Percentiles rank a stretch among this genome's conserved stretches.
Conservation (phyloP, 345 rosid species). For the Pugionium cornutum region DNA sequence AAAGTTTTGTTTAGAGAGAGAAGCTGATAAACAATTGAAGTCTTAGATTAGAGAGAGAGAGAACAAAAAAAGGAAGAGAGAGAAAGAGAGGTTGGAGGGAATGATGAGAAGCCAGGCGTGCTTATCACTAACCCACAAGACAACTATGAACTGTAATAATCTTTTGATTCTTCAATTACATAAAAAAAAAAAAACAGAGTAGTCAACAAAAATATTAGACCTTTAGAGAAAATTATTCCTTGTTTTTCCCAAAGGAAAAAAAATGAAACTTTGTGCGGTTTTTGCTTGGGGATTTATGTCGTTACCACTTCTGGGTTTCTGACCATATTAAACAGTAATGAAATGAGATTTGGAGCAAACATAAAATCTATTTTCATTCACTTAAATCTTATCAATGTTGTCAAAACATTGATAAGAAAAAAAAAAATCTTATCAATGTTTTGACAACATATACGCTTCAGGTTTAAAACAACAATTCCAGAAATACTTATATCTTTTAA, state of each 20-base stretch:
- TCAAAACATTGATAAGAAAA: too few species aligned
- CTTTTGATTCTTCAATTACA: conserved; percentile 2
- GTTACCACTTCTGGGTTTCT: conserved; percentile 27
- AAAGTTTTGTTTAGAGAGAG: conserved; percentile 41
- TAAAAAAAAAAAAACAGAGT: background rate
- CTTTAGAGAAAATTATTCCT: background rate
- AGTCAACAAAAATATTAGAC: conserved; percentile 24
- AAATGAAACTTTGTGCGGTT: conserved; percentile 5
- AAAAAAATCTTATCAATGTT: background rate
- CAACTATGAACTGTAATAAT: conserved; percentile 39
- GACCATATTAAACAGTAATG: conserved; percentile 17
- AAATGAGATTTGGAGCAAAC: conserved; percentile 8
- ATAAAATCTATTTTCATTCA: background rate
- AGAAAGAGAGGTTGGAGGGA: conserved; percentile 53
- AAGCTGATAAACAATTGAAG: conserved; percentile 39
- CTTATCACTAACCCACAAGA: conserved; percentile 73
- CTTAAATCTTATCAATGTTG: background rate
- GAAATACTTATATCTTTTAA: background rate
- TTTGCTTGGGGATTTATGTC: conserved; percentile 4
- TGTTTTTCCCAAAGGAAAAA: background rate
- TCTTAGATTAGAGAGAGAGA: conserved; percentile 32
- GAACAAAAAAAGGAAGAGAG: background rate
- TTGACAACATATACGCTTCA: conserved; percentile 10
- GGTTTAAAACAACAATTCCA: conserved; percentile 30
- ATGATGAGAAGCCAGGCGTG: conserved; percentile 97